Conservation (phyloP, 108 stramenopile genomes). For the Epipyxis sp. region DNA sequence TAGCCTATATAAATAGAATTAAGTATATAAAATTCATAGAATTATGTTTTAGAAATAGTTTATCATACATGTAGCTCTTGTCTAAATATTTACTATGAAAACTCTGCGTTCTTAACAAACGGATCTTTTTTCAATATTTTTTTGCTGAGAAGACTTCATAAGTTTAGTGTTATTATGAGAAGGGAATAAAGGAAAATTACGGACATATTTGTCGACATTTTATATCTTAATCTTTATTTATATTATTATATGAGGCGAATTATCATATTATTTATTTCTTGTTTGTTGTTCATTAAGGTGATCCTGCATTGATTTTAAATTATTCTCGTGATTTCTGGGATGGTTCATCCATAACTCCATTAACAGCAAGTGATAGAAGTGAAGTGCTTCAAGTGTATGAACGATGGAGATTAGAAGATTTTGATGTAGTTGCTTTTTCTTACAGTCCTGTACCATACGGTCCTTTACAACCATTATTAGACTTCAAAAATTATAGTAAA, state of each 20-base stretch:
- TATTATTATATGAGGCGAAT: slow-evolving; percentile 59
- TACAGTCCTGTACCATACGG: slow-evolving; percentile 86
- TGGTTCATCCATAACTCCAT: slow-evolving; percentile 69
- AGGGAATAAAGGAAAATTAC: no score
- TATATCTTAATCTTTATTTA: slow-evolving; percentile 48
- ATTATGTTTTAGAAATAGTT: no score
- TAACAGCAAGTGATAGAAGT: slow-evolving; percentile 60
- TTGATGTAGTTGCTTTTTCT: slow-evolving; percentile 83
- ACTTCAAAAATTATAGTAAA: no score
- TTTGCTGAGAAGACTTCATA: no score
- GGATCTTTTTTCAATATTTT: no score
- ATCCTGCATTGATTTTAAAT: slow-evolving; percentile 69
- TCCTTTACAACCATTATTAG: no score
- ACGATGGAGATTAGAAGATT: slow-evolving; percentile 78
- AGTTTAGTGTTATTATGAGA: no score
- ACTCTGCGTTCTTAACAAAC: no score
- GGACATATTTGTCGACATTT: slow-evolving; percentile 28
- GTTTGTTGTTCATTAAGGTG: slow-evolving; percentile 72
- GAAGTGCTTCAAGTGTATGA: slow-evolving; percentile 70
- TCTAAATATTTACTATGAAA: no score
- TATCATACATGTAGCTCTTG: no score
- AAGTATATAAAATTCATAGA: no score
- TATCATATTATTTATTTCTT: slow-evolving; percentile 68
- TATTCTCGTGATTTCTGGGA: slow-evolving; percentile 70
- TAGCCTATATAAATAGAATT: no score